Conservation (phyloP, 78 protist genomes). For the slime mould (Dictyostelium discoideum) region DNA sequence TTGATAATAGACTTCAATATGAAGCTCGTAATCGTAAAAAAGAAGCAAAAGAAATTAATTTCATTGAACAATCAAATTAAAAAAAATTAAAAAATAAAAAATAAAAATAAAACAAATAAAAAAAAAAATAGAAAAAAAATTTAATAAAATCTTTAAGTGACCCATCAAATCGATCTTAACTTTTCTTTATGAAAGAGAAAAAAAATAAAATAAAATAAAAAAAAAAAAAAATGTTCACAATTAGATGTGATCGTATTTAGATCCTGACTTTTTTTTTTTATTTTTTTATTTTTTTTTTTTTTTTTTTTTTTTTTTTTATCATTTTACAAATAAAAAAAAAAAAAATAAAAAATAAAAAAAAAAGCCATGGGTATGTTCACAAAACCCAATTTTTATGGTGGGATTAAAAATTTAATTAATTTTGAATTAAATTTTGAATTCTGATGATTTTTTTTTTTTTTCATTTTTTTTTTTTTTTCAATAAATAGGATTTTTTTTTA, state of each 20-base stretch:
- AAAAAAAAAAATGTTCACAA: too few relatives aligned
- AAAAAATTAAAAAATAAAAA: background rate
- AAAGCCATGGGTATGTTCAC: background rate
- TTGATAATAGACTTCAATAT: conserved; percentile 74
- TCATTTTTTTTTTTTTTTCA: background rate
- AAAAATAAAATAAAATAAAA: too few relatives aligned
- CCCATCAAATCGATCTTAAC: background rate
- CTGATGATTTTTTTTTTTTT: background rate
- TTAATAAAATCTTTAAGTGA: background rate
- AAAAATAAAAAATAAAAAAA: background rate
- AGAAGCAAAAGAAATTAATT: conserved; percentile 72
- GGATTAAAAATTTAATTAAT: background rate
- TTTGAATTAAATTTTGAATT: background rate
- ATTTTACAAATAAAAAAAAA: background rate
- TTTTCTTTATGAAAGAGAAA: too few relatives aligned
- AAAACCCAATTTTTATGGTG: background rate
- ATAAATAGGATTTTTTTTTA: background rate
- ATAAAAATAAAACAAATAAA: background rate
- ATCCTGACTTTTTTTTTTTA: background rate
- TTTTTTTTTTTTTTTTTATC: background rate
- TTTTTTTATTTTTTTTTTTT: background rate
- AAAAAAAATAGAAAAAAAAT: background rate
- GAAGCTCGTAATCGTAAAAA: conserved; percentile 84
- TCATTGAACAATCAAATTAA: conserved; percentile 14
- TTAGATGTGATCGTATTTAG: too few relatives aligned